Evolutionary conservation across 768 basidiomycete species (phyloP).

Genomic region (Collybiopsis luxurians): DNA sequence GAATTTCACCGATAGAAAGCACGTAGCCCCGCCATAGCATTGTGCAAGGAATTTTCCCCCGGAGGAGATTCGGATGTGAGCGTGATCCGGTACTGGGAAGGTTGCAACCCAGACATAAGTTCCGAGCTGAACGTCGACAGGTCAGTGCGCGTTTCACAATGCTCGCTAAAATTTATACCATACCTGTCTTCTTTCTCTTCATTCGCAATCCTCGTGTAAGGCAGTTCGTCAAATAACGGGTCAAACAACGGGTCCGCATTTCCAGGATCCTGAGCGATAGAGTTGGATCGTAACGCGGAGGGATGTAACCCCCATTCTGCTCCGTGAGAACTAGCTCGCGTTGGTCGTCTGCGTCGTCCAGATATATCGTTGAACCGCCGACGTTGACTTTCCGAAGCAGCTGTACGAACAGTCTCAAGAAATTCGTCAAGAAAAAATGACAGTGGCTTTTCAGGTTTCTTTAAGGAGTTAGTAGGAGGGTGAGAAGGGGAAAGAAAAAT

Average conservation of each 20-base stretch:
- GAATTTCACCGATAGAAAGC: neutral
- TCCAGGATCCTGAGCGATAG: neutral
- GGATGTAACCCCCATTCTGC: neutral
- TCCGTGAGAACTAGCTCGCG: neutral
- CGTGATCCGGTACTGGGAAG: neutral
- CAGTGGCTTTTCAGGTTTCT: slow-evolving; percentile 28
- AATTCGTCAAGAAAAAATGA: slow-evolving; percentile 33
- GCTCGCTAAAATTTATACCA: neutral
- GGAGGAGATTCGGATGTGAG: neutral
- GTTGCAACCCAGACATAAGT: neutral
- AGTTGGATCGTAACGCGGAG: neutral
- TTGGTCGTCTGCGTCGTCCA: neutral
- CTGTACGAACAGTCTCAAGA: slow-evolving; percentile 31
- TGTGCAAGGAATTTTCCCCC: neutral
- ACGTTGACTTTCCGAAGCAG: slow-evolving; percentile 11
- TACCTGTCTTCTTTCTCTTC: too few species aligned
- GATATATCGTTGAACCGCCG: neutral
- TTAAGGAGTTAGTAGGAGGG: neutral
- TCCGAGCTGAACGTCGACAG: neutral
- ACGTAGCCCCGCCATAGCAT: neutral
- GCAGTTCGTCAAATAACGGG: neutral
- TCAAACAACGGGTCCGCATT: neutral
- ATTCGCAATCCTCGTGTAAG: neutral
- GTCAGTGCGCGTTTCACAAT: too few species aligned
- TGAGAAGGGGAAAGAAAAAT: neutral